A percentile compares a stretch with the other conserved stretches of the same genome.
phyloP scores from a whole-genome alignment of 768 basidiomycete genomes.

The Rhodotorula taiwanensis region DNA sequence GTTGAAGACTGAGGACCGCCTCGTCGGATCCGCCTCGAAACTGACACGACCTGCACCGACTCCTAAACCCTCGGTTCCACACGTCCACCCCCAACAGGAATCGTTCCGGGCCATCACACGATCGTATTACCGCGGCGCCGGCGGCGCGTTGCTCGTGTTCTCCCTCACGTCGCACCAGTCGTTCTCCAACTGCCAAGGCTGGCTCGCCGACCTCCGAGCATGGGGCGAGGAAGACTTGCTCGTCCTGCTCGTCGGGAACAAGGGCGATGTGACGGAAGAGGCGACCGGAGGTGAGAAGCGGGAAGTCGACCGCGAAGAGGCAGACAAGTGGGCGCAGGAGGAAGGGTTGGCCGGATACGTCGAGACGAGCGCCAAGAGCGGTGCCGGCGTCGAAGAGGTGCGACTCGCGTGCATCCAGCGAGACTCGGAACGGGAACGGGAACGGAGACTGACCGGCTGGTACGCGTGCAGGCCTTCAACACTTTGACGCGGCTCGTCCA shows the following conservation, averaged over 20 bases:
- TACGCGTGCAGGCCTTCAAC: conserved; percentile 23
- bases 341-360: conserved; percentile 36
- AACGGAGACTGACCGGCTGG: no score
- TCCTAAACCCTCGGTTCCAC: neutral
- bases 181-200: conserved; percentile 71
- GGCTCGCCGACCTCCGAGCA: conserved; percentile 87
- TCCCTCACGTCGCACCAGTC: conserved; percentile 59
- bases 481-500: conserved; percentile 22
- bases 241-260: conserved; percentile 54
- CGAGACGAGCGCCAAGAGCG: conserved; percentile 39
- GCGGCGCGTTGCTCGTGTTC: conserved; percentile 48
- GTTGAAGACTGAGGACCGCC: no score
- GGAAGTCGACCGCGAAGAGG: conserved; percentile 30
- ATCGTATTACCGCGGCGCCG: conserved; percentile 86
- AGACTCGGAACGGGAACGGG: no score
- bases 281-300: conserved; percentile 20
- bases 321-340: conserved; percentile 29
- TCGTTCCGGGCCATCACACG: conserved; percentile 38
- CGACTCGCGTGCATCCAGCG: neutral
- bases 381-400: conserved; percentile 37
- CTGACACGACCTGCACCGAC: neutral
- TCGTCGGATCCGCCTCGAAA: no score
- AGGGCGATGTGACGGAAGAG: conserved; percentile 56
- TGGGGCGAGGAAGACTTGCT: conserved; percentile 86
- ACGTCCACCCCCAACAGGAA: conserved; percentile 10